Percentiles rank a stretch among this genome's conserved stretches.
Evolutionary conservation across 2,329 filamentous ascomycete species (phyloP).

Genomic region (Aspergillus japonicus): DNA sequence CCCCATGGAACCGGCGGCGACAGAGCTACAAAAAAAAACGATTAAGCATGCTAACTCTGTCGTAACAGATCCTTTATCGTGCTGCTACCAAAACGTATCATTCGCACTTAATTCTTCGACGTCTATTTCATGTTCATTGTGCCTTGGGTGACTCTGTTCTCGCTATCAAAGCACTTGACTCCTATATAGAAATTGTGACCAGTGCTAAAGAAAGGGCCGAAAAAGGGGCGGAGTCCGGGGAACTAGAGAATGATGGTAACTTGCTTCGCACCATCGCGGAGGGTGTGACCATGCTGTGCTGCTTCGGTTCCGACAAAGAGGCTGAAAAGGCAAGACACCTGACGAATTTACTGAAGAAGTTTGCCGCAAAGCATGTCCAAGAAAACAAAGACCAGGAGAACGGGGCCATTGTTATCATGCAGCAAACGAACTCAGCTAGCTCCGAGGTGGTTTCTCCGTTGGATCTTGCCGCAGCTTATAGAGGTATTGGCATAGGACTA

Average conservation of each 20-base stretch:
- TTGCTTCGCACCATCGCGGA: conserved; percentile 76
- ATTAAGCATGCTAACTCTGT: conserved; percentile 16
- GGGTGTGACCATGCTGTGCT: conserved; percentile 76
- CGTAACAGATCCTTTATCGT: conserved; percentile 71
- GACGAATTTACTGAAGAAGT: conserved; percentile 68
- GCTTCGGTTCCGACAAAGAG: conserved; percentile 71
- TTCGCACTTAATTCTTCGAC: conserved; percentile 81
- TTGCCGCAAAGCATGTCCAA: conserved; percentile 63
- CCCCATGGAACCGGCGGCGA: background rate
- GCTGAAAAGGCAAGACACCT: conserved; percentile 77
- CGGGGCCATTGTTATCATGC: conserved; percentile 18
- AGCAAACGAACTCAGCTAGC: conserved; percentile 17
- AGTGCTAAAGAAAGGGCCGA: conserved; percentile 80
- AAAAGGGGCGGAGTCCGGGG: conserved; percentile 62
- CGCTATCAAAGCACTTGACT: conserved; percentile 85
- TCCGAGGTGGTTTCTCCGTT: conserved; percentile 53
- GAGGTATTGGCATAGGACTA: conserved; percentile 80
- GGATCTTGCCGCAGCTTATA: conserved; percentile 70
- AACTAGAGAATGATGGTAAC: conserved; percentile 75
- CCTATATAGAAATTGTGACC: conserved; percentile 84
- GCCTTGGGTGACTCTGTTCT: conserved; percentile 88
- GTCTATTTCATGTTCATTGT: conserved; percentile 84
- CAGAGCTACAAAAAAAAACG: background rate
- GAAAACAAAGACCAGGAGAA: conserved; percentile 23
- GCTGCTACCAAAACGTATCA: conserved; percentile 93